Conservation (phyloP, 2,329 filamentous ascomycete species). For the Colletotrichum sp. region DNA sequence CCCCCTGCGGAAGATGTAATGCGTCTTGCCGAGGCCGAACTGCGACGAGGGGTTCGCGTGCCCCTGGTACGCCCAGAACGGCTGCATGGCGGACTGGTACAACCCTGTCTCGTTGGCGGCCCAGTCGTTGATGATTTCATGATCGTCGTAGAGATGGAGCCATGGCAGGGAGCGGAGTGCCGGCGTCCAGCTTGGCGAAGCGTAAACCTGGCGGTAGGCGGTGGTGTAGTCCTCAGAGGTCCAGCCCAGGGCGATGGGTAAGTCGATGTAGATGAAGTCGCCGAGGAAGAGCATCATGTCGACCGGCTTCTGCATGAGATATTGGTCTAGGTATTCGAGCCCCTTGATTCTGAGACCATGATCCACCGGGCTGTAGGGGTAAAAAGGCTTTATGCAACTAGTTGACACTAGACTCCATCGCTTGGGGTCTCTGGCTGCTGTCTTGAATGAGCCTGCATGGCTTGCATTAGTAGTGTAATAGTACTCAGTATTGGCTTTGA, state of each 20-base stretch:
- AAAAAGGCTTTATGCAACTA: constrained; percentile 73
- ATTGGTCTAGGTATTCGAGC: constrained; percentile 46
- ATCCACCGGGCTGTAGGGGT: constrained; percentile 66
- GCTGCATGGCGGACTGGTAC: constrained; percentile 66
- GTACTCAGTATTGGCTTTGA: constrained; percentile 64
- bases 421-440: constrained; percentile 48
- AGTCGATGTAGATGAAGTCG: constrained; percentile 68
- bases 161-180: constrained; percentile 58
- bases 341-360: constrained; percentile 68
- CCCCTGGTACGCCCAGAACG: constrained; percentile 69
- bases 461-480: constrained; percentile 67
- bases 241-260: constrained; percentile 36
- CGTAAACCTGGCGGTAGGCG: constrained; percentile 68
- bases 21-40: constrained; percentile 52
- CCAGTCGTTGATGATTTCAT: constrained; percentile 77
- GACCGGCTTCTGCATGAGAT: not conserved
- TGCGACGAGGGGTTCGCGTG: constrained; percentile 63
- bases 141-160: constrained; percentile 75
- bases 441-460: constrained; percentile 66
- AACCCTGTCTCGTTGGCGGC: constrained; percentile 65
- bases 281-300: constrained; percentile 61
- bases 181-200: constrained; percentile 65
- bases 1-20: constrained; percentile 69
- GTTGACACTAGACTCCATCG: constrained; percentile 59
- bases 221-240: constrained; percentile 18